Conservation (phyloP, 2,329 filamentous ascomycete genomes). For the Massarina eburnea region DNA sequence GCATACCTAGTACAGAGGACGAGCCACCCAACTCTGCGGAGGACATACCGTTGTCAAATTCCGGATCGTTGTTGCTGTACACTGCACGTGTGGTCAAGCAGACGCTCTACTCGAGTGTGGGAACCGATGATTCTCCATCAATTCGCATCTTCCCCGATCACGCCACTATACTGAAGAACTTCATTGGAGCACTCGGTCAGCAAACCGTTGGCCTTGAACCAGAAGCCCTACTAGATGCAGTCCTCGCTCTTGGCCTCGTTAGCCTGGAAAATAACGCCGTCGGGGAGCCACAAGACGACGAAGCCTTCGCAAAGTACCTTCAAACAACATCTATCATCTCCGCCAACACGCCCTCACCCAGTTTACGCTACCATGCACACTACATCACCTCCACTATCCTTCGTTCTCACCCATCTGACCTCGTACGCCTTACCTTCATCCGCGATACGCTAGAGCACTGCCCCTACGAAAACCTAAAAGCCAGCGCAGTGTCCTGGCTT, state of each 20-base stretch:
- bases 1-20: conserved; percentile 54
- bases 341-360: conserved; percentile 51
- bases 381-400: conserved; percentile 53
- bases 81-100: conserved; percentile 54
- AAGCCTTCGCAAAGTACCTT: conserved; percentile 56
- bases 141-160: conserved; percentile 58
- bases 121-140: conserved; percentile 31
- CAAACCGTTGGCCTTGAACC: conserved; percentile 44
- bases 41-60: conserved; percentile 59
- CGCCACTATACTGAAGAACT: conserved; percentile 53
- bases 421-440: conserved; percentile 56
- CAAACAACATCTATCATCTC: conserved; percentile 52
- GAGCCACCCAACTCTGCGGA: conserved; percentile 55
- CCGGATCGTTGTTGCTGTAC: conserved; percentile 57
- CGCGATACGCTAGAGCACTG: conserved; percentile 58
- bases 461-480: conserved; percentile 56
- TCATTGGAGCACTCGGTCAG: conserved; percentile 47
- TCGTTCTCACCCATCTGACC: conserved; percentile 56
- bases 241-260: conserved; percentile 55
- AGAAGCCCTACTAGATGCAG: conserved; percentile 56
- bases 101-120: conserved; percentile 51
- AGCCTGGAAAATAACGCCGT: conserved; percentile 50
- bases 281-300: conserved; percentile 51
- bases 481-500: conserved; percentile 61
- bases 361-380: conserved; percentile 51